A percentile compares a stretch with the other conserved stretches of the same genome.
Conservation (phyloP, 148 eudicot species). For the Hydrangea macrophylla region DNA sequence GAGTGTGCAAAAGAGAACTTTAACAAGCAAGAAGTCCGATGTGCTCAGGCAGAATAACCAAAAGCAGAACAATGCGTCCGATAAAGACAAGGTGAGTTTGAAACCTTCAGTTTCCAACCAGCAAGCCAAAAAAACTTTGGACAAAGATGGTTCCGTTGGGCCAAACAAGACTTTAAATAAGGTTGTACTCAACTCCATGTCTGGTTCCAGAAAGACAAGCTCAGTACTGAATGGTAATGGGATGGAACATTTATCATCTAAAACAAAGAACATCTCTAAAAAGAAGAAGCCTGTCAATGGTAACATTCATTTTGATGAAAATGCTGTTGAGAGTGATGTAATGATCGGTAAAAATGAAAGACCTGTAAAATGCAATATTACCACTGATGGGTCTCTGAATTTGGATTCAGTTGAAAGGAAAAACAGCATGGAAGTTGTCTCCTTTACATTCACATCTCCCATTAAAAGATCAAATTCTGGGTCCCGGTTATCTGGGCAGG, state of each 20-base stretch:
- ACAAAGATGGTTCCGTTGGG: constrained; percentile 37
- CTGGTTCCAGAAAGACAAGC: constrained; percentile 39
- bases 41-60: constrained; percentile 68
- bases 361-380: constrained; percentile 39
- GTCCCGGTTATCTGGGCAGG: constrained; percentile 34
- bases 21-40: constrained; percentile 41
- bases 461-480: constrained; percentile 52
- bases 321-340: constrained; percentile 23
- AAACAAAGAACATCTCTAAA: constrained; percentile 43
- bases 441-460: constrained; percentile 96
- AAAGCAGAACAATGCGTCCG: constrained; percentile 64
- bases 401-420: constrained; percentile 47
- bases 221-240: constrained; percentile 31
- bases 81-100: constrained; percentile 33
- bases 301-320: constrained; percentile 28
- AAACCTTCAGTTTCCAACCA: constrained; percentile 42
- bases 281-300: constrained; percentile 33
- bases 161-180: constrained; percentile 55
- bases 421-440: constrained; percentile 74
- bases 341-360: constrained; percentile 33
- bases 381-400: constrained; percentile 31
- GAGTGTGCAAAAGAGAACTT: constrained; percentile 38
- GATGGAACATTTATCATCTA: constrained; percentile 37
- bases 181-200: constrained; percentile 40
- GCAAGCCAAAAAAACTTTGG: constrained; percentile 38